Base-by-base conservation (phyloP, 164 flowering plant genomes). In the Nelumbo lutea region DNA sequence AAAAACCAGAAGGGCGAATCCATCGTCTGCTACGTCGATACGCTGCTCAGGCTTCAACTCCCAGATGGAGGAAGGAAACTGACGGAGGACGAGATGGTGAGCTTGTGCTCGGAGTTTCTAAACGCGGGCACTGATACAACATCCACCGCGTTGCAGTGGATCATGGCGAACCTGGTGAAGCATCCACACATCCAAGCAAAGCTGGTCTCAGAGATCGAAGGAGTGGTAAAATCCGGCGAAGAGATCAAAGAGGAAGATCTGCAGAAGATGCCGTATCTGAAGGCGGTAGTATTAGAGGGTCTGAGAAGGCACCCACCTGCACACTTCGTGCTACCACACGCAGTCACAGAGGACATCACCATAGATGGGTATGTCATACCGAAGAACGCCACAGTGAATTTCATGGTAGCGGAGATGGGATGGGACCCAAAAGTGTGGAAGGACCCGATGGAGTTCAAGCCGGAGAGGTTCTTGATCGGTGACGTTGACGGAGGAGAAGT, bases 101-200 rank as follows among this genome's bases (percentile, higher is more conserved):
- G 59, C 41, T 43, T 83, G 15, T 75, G 81, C 69, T 73, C 75
- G 2, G 84, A 83, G 73, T 73, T 83, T 47, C 45, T 83, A 9
- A 68, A 55, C 4, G 84, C 58, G 0, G 86, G 86, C 27, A 81
- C 74, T 0, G 82, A 81, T 67, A 75, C 86, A 0, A 77, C 84
- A 2, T 51, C 79, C 4, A 78, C 82, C 0, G 58, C 80, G 2
- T 59, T 81, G 68, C 76, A 77, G 58, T 83, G 84, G 81, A 72
- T 72, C 46, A 69, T 78, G 79, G 84, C 76, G 5, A 73, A 78
- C 42, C n/a, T 79, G 27, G 78, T 81, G 59, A 74, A 27, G 27
- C 27, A 27, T 27, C 27, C 27, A 27, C 27, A 27, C 27, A 27
- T 27, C 27, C 27, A 27, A 76, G 61, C 43, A 76, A 69, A 67